phyloP scores from a whole-genome alignment of 176 grass and related monocot species.

The Bolboschoenus planiculmis region DNA sequence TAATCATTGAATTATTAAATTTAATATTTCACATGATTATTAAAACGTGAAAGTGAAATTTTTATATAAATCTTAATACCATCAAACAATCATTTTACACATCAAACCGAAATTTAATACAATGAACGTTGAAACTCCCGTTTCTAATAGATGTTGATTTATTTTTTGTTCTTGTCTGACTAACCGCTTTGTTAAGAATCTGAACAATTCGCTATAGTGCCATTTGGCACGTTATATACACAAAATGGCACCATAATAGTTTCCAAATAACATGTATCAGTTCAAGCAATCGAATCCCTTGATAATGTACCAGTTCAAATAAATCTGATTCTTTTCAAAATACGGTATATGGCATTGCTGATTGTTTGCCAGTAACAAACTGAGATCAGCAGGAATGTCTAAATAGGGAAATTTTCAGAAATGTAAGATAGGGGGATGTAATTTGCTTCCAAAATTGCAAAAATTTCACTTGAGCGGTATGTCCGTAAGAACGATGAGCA shows the following conservation, averaged over 20 bases:
- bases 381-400: neutral
- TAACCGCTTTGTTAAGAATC: neutral
- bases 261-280: neutral
- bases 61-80: too few species aligned
- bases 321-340: neutral
- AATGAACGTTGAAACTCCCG: too few species aligned
- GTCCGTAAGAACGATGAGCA: neutral
- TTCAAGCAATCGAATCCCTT: neutral
- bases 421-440: neutral
- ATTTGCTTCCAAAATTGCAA: neutral
- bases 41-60: too few species aligned
- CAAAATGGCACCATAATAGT: neutral
- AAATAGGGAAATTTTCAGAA: neutral
- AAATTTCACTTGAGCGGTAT: neutral
- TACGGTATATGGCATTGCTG: neutral
- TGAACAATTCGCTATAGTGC: neutral
- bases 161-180: neutral
- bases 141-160: neutral
- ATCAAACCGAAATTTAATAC: too few species aligned
- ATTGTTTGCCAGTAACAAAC: neutral
- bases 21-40: too few species aligned
- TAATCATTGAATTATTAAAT: too few species aligned
- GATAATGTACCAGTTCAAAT: neutral
- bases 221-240: neutral
- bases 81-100: too few species aligned